A percentile compares a stretch with the other conserved stretches of the same genome.
Evolutionary conservation across 2,329 filamentous ascomycete species (phyloP).

Genomic region (Cladophialophora immunda): DNA sequence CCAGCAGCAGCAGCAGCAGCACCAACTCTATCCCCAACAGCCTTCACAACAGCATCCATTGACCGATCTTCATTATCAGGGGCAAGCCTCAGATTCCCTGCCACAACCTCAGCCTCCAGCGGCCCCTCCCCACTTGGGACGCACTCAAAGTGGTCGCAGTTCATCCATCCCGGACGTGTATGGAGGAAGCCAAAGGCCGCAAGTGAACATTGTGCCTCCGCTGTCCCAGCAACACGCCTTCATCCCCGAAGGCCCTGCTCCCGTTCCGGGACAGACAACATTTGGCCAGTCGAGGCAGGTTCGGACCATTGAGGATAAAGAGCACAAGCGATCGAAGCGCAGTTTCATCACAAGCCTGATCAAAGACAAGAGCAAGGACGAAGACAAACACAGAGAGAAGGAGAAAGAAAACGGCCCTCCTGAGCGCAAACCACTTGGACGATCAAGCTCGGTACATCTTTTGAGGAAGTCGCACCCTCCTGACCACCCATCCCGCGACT

Average conservation of each 20-base stretch:
- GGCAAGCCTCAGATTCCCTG: slow-evolving; percentile 24
- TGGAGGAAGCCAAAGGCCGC: slow-evolving; percentile 35
- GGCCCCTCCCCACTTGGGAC: slow-evolving; percentile 31
- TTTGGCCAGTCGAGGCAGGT: slow-evolving; percentile 39
- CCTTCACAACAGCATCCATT: neutral
- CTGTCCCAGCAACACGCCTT: slow-evolving; percentile 32
- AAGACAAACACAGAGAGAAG: slow-evolving; percentile 37
- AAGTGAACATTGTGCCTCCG: slow-evolving; percentile 36
- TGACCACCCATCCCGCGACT: slow-evolving; percentile 28
- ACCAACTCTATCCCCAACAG: slow-evolving; percentile 19
- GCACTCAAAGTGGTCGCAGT: slow-evolving; percentile 34
- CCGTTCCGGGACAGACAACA: slow-evolving; percentile 37
- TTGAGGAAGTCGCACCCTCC: slow-evolving; percentile 34
- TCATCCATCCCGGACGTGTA: slow-evolving; percentile 33
- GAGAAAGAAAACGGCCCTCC: slow-evolving; percentile 32
- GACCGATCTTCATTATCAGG: slow-evolving; percentile 25
- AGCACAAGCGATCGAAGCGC: slow-evolving; percentile 37
- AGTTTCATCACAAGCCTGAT: slow-evolving; percentile 38
- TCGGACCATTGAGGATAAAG: slow-evolving; percentile 34
- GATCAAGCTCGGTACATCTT: slow-evolving; percentile 39
- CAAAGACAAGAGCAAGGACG: slow-evolving; percentile 38
- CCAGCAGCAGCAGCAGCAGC: slow-evolving; percentile 24
- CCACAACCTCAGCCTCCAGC: slow-evolving; percentile 33
- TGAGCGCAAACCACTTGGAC: slow-evolving; percentile 35
- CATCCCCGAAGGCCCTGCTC: slow-evolving; percentile 30